Percentiles rank a stretch among this genome's conserved stretches.
These are phyloP conservation scores for Erysiphe neolycopersici DNA, from an alignment of 2,329 filamentous ascomycete genomes.

Conservation along the genomic window DNA sequence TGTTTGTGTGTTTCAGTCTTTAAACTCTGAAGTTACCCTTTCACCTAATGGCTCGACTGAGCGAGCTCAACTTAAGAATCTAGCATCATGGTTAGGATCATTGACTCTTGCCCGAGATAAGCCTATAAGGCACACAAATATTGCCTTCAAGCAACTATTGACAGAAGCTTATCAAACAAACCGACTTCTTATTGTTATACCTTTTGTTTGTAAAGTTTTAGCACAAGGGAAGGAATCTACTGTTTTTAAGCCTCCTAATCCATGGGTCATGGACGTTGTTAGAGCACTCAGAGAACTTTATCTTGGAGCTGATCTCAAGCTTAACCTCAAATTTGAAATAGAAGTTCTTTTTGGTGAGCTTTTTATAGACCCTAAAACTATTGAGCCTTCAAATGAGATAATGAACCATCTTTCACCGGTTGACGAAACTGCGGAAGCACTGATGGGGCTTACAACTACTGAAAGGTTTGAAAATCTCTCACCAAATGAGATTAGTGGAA, in stretches of 20 bases:
- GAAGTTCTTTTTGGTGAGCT: slow-evolving; percentile 89
- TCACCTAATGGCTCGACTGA: slow-evolving; percentile 46
- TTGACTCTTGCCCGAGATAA: slow-evolving; percentile 81
- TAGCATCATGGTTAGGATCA: slow-evolving; percentile 80
- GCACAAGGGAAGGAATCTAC: slow-evolving; percentile 61
- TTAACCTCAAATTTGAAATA: slow-evolving; percentile 96
- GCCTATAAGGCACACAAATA: slow-evolving; percentile 86
- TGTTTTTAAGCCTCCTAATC: slow-evolving; percentile 83
- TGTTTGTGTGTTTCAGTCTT: slow-evolving; percentile 55
- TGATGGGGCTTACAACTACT: slow-evolving; percentile 32
- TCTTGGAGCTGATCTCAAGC: slow-evolving; percentile 71
- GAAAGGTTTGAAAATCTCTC: slow-evolving; percentile 67
- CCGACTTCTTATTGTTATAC: slow-evolving; percentile 72
- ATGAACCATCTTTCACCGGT: slow-evolving; percentile 40
- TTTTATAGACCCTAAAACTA: slow-evolving; percentile 71
- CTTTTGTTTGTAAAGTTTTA: slow-evolving; percentile 91
- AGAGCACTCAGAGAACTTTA: slow-evolving; percentile 80
- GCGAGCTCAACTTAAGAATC: slow-evolving; percentile 68
- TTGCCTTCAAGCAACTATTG: slow-evolving; percentile 87
- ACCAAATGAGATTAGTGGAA: slow-evolving; percentile 43
- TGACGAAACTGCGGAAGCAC: slow-evolving; percentile 27
- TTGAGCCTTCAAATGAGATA: slow-evolving; percentile 69
- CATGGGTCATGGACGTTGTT: slow-evolving; percentile 94
- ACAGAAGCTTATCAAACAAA: slow-evolving; percentile 87
- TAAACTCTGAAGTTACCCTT: slow-evolving; percentile 72